These are phyloP conservation scores for Amanita subjunquillea DNA, from an alignment of 768 basidiomycete species.

Conservation along the genomic window DNA sequence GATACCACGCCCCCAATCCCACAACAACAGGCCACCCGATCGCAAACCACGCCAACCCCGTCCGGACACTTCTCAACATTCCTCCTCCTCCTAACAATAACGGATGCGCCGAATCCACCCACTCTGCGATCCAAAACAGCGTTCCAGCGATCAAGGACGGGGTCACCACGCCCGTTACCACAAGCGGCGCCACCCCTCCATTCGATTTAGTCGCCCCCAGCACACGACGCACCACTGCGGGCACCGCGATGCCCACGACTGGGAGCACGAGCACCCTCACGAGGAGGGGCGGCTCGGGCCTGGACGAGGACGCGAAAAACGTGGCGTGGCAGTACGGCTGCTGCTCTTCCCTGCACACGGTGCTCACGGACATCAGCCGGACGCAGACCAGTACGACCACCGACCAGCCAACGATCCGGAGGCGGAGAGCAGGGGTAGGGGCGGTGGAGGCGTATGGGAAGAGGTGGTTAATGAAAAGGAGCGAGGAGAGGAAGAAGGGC, in stretches of 20 bases:
- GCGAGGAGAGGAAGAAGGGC: slow-evolving; percentile 62
- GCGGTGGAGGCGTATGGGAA: slow-evolving; percentile 50
- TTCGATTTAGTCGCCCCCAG: no score
- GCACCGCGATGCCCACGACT: slow-evolving; percentile 36
- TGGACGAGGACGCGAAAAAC: slow-evolving; percentile 69
- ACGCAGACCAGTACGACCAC: slow-evolving; percentile 54
- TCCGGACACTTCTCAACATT: no score
- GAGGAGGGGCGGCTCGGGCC: no score
- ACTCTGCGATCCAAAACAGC: no score
- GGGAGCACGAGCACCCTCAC: slow-evolving; percentile 52
- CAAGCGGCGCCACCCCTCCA: no score
- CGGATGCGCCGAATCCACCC: no score
- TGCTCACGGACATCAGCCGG: slow-evolving; percentile 71
- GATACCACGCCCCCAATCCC: no score
- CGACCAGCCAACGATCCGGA: slow-evolving; percentile 71
- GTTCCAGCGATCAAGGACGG: no score
- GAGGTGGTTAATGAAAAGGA: slow-evolving; percentile 43
- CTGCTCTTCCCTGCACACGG: slow-evolving; percentile 93
- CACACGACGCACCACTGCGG: slow-evolving; percentile 43
- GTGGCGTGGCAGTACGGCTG: slow-evolving; percentile 83
- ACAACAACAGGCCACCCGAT: no score
- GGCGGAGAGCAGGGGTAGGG: slow-evolving; percentile 57
- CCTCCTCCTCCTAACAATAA: no score
- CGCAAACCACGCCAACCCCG: no score
- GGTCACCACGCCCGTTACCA: no score